Base-by-base conservation (phyloP, 148 eudicot species). In the Drosera capensis region DNA sequence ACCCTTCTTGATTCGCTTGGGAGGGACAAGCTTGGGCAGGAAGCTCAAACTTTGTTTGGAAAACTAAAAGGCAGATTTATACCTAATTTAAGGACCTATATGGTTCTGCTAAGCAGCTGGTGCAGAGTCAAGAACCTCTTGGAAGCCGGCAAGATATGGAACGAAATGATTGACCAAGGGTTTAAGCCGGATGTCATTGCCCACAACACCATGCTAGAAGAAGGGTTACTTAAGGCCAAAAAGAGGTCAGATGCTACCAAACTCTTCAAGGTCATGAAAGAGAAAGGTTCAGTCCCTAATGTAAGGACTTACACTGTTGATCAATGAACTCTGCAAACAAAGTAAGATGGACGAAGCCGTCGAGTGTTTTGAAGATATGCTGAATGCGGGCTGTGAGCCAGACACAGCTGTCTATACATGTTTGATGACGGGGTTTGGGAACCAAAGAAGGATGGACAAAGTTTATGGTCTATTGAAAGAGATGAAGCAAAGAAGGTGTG, bases 111-210 rank as follows among this genome's bases (percentile, higher is more conserved):
- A 16, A 66, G 55, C 53, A 93, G 86, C 36, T 86, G 95, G 93
- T 81, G 94, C 52, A 62, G 49, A 54, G 71, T 69, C 44, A 80
- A 77, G 70, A 80, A 88, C 48, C 56, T 83, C 43, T 49, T 83
- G 68, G 96, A 83, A 63, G 94, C 94, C 1, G 92, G 79, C 19
- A 75, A 52, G 64, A 59, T 74, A 25, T 88, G 97, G 97, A 88
- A 88, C 40, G 87, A 67, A 68, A 80, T 83, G 84, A 67, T 77
- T 22, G 96, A 88, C 57, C 46, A 44, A 56, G 94, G 86, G 48
- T 52, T 82, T 23, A 83, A 77, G 48, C 96, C 94, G 14, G 96
- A 84, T 35, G 41, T 83, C 44, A 63, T 80, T 20, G 68, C 86
- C 24, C 83, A 88, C 49, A 73, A 83, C 45, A 77, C 62, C 34